phyloP scores from a whole-genome alignment of 148 eudicot species.

The Nepenthes mirabilis region DNA sequence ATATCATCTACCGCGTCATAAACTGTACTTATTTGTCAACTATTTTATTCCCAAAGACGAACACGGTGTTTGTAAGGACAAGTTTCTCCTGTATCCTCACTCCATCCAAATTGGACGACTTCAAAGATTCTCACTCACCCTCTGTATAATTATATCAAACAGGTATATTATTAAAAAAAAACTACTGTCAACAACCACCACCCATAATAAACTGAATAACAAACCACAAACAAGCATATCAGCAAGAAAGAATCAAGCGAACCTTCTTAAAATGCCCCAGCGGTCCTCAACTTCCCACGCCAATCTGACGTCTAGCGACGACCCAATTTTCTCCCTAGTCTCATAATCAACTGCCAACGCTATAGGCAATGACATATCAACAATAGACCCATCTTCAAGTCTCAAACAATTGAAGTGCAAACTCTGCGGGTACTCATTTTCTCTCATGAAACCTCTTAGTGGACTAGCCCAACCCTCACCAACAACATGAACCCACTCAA shows the following conservation, averaged over 20 bases:
- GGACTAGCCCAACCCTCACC: constrained; percentile 98
- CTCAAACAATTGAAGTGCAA: constrained; percentile 77
- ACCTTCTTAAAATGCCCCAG: constrained; percentile 71
- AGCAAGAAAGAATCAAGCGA: constrained; percentile 2
- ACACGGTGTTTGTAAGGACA: too few species aligned
- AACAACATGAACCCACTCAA: constrained; percentile 86
- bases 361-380: constrained; percentile 89
- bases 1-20: too few species aligned
- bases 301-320: constrained; percentile 42
- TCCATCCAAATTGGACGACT: too few species aligned
- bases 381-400: constrained; percentile 56
- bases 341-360: constrained; percentile 75
- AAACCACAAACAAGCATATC: neutral
- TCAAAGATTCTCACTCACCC: too few species aligned
- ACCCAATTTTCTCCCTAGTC: constrained; percentile 45
- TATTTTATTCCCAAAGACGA: too few species aligned
- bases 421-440: constrained; percentile 77
- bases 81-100: too few species aligned
- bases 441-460: constrained; percentile 79
- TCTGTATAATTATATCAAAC: too few species aligned
- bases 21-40: too few species aligned
- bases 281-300: constrained; percentile 44
- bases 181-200: too few species aligned
- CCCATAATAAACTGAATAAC: neutral
- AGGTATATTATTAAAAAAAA: too few species aligned